Percentiles rank a stretch among this genome's conserved stretches.
Conservation (phyloP, 805 yeast genomes). For the Jamesozyma rosinii region DNA sequence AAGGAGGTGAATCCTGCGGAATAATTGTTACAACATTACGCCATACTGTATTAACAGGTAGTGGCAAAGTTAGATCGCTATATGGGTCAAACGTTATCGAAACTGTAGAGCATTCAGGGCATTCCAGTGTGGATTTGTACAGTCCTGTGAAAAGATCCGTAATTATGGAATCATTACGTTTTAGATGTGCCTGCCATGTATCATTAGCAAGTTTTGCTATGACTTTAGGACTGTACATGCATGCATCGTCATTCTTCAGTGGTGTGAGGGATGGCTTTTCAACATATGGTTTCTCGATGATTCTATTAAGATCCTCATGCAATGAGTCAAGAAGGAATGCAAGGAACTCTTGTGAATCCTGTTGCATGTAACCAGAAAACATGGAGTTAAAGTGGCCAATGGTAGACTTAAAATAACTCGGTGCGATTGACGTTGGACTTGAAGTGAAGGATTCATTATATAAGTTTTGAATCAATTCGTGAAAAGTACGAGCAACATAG, state of each 20-base stretch:
- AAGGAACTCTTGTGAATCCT: conserved; percentile 90
- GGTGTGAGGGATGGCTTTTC: conserved; percentile 73
- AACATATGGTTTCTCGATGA: conserved; percentile 71
- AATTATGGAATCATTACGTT: conserved; percentile 76
- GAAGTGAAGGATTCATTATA: conserved; percentile 34
- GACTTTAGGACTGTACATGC: conserved; percentile 35
- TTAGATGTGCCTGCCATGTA: conserved; percentile 73
- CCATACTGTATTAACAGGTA: conserved; percentile 75
- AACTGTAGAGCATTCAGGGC: conserved; percentile 74
- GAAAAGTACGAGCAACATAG: conserved; percentile 70
- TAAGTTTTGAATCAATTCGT: conserved; percentile 50
- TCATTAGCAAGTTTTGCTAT: conserved; percentile 56
- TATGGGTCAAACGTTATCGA: conserved; percentile 91
- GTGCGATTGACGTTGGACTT: conserved; percentile 37
- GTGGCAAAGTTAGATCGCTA: conserved; percentile 79
- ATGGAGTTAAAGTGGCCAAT: conserved; percentile 72
- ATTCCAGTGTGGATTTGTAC: conserved; percentile 79
- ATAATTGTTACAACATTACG: conserved; percentile 51
- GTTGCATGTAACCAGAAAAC: conserved; percentile 84
- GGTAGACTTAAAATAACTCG: conserved; percentile 67
- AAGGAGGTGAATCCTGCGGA: conserved; percentile 45
- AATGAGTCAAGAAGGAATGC: conserved; percentile 84
- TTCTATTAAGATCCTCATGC: conserved; percentile 87
- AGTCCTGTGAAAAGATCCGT: conserved; percentile 82
- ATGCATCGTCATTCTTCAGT: conserved; percentile 42